A percentile compares a stretch with the other conserved stretches of the same genome.
Evolutionary conservation across 2,329 filamentous ascomycete genomes (phyloP).

Genomic region (Trichocomaceae sp.): DNA sequence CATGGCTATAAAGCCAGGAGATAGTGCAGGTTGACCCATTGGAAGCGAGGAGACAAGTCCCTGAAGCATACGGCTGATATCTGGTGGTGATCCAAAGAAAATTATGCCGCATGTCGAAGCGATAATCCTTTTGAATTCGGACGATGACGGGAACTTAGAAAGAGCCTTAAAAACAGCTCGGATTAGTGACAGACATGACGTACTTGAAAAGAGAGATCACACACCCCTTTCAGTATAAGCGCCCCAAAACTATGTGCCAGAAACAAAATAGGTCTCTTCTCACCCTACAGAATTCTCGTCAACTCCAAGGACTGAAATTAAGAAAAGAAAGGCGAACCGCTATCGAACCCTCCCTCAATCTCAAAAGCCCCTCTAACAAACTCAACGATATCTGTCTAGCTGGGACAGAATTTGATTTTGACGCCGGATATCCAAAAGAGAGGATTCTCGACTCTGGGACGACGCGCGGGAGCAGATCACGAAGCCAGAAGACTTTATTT

Average conservation of each 20-base stretch:
- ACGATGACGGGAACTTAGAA: neutral
- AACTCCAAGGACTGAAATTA: neutral
- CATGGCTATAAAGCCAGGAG: neutral
- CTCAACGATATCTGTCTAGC: neutral
- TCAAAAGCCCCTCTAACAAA: constrained; percentile 1
- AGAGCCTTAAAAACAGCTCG: neutral
- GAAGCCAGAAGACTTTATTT: constrained; percentile 18
- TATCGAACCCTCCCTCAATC: neutral
- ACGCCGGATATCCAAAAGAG: constrained; percentile 14
- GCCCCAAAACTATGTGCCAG: constrained; percentile 13
- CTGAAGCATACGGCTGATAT: constrained; percentile 1
- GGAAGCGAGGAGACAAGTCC: neutral
- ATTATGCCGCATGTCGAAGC: neutral
- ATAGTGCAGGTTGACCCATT: neutral
- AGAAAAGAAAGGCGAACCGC: neutral
- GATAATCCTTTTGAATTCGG: neutral
- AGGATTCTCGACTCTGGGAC: constrained; percentile 13
- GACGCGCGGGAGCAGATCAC: constrained; percentile 16
- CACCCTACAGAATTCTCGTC: neutral
- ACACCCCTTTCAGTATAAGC: constrained; percentile 8
- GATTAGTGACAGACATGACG: neutral
- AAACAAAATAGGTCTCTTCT: constrained; percentile 3
- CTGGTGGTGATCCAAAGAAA: constrained; percentile 10
- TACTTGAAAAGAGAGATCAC: neutral
- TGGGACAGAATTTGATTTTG: neutral